phyloP scores from a whole-genome alignment of 1,139 yeast species.

The Diutina ranongensis region DNA sequence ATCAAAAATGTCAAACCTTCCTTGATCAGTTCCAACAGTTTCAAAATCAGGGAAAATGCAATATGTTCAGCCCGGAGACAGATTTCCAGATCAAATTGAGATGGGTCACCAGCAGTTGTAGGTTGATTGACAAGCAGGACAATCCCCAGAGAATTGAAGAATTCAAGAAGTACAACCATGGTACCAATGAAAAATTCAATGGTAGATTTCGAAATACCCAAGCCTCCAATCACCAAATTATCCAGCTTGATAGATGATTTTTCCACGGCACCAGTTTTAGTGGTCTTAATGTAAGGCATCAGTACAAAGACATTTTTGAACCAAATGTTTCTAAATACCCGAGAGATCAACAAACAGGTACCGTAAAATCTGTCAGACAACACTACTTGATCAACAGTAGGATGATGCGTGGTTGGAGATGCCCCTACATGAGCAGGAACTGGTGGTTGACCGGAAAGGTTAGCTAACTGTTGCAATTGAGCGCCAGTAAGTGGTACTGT shows the following conservation, averaged over 20 bases:
- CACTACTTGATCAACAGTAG: background rate
- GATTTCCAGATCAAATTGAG: constrained; percentile 43
- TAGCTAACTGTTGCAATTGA: background rate
- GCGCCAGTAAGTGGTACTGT: background rate
- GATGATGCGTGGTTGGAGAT: background rate
- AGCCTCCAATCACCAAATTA: constrained; percentile 19
- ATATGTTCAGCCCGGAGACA: constrained; percentile 88
- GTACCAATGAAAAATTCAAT: constrained; percentile 12
- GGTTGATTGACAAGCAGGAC: constrained; percentile 16
- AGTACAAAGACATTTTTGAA: constrained; percentile 49
- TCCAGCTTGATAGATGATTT: constrained; percentile 34
- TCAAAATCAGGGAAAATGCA: constrained; percentile 70
- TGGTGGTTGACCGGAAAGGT: background rate
- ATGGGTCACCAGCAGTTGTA: constrained; percentile 32
- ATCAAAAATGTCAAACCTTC: constrained; percentile 85
- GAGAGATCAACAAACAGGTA: constrained; percentile 65
- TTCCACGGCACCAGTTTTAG: constrained; percentile 23
- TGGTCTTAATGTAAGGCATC: constrained; percentile 33
- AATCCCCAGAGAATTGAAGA: constrained; percentile 10
- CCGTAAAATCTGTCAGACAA: constrained; percentile 90
- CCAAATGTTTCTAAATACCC: constrained; percentile 78
- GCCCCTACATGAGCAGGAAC: background rate
- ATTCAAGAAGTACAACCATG: constrained; percentile 11
- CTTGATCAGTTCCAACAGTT: constrained; percentile 66
- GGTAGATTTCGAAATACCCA: constrained; percentile 9